Conservation (phyloP, 225 moss, liverwort and hornwort species). For the Anthoceros angustus region DNA sequence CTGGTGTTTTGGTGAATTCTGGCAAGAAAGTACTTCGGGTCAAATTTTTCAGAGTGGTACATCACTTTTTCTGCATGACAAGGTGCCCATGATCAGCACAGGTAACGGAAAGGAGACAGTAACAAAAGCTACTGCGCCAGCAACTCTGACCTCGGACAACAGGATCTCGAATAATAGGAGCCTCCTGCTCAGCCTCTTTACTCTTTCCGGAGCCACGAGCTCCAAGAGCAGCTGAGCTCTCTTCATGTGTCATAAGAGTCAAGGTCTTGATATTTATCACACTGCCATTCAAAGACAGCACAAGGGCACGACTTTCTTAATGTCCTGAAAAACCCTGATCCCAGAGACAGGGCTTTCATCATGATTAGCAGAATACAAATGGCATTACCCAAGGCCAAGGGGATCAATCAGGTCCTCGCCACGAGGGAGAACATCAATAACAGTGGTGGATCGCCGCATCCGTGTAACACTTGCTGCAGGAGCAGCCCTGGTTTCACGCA, state of each 20-base stretch:
- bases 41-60: slow-evolving; percentile 89
- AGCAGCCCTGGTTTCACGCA: slow-evolving; percentile 81
- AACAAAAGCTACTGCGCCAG: background rate
- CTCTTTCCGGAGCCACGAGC: slow-evolving; percentile 19
- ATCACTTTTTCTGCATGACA: slow-evolving; percentile 63
- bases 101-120: background rate
- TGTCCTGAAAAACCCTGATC: background rate
- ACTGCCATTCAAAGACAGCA: slow-evolving; percentile 28
- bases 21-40: slow-evolving; percentile 73
- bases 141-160: slow-evolving; percentile 36
- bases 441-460: slow-evolving; percentile 49
- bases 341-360: background rate
- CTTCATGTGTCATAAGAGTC: slow-evolving; percentile 42
- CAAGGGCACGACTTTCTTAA: background rate
- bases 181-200: slow-evolving; percentile 34
- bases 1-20: slow-evolving; percentile 70
- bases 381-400: slow-evolving; percentile 60
- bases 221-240: slow-evolving; percentile 24
- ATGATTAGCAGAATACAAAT: background rate
- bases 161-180: slow-evolving; percentile 55
- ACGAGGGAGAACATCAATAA: slow-evolving; percentile 40
- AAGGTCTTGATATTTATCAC: slow-evolving; percentile 62
- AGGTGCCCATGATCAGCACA: background rate
- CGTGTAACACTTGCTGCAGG: slow-evolving; percentile 36
- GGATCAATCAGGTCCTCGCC: slow-evolving; percentile 82